A percentile compares a stretch with the other conserved stretches of the same genome.
phyloP scores from a whole-genome alignment of 352 stramenopile species.

The Nothophytophthora sp. region DNA sequence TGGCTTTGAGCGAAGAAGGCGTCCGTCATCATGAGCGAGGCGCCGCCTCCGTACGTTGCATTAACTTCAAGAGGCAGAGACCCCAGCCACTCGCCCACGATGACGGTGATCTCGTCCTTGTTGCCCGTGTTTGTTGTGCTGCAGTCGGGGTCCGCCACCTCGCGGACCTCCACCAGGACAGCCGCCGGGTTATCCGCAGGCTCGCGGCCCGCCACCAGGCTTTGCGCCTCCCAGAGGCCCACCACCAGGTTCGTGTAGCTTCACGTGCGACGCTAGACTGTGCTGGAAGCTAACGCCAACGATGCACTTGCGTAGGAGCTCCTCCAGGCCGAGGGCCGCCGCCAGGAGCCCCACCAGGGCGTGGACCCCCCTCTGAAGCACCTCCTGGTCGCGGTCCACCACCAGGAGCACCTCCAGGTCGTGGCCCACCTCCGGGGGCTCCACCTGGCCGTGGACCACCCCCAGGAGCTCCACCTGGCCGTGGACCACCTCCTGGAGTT shows the following conservation, averaged over 20 bases:
- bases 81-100: too few species aligned
- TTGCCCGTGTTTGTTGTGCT: conserved; percentile 12
- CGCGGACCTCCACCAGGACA: conserved; percentile 41
- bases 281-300: neutral
- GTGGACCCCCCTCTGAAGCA: conserved; percentile 20
- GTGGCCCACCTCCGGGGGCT: conserved; percentile 13
- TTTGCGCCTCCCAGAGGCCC: conserved; percentile 43
- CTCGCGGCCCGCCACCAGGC: conserved; percentile 52
- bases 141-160: conserved; percentile 27
- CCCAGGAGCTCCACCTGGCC: conserved; percentile 21
- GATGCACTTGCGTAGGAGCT: conserved; percentile 3
- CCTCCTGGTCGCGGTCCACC: conserved; percentile 22
- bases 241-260: conserved; percentile 40
- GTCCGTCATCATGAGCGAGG: conserved; percentile 24
- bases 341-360: conserved; percentile 12
- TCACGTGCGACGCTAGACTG: too few species aligned
- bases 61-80: neutral
- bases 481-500: conserved; percentile 19
- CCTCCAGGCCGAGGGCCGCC: conserved; percentile 11
- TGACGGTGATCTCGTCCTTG: too few species aligned
- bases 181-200: conserved; percentile 54
- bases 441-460: conserved; percentile 17
- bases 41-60: conserved; percentile 27
- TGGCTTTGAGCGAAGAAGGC: neutral
- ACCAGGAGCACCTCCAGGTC: conserved; percentile 22